phyloP scores from a whole-genome alignment of 2,329 filamentous ascomycete species.

The Elsinoe arachidis region DNA sequence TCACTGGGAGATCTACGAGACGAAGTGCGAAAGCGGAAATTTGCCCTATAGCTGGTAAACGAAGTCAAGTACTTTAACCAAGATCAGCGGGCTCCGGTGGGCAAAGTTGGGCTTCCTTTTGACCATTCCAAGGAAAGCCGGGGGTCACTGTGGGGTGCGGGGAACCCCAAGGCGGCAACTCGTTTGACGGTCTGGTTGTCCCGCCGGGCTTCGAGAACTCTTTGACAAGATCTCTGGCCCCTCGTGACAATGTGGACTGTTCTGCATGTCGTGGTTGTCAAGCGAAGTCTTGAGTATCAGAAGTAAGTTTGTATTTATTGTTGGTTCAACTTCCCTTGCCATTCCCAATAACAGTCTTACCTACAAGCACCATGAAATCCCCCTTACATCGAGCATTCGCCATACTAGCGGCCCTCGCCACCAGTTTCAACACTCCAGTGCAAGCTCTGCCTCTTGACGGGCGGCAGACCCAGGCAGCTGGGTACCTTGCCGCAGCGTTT shows the following conservation, averaged over 20 bases:
- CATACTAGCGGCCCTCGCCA: neutral
- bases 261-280: too few species aligned
- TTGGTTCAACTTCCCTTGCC: neutral
- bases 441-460: neutral
- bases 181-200: neutral
- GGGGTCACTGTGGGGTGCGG: neutral
- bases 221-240: too few species aligned
- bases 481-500: neutral
- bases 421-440: neutral
- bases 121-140: neutral
- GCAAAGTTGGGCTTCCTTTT: neutral
- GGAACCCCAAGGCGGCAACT: neutral
- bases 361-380: neutral
- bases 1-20: neutral
- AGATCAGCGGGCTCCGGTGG: neutral
- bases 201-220: neutral
- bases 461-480: neutral
- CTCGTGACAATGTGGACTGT: neutral
- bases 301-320: neutral
- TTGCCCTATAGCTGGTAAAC: too few species aligned
- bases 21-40: too few species aligned
- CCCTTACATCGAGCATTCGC: neutral
- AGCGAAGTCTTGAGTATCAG: too few species aligned
- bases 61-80: neutral
- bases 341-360: neutral